Percentiles rank a stretch among this genome's conserved stretches.
phyloP scores from a whole-genome alignment of 2,329 filamentous ascomycete species.

The Harringtonia aguacate region DNA sequence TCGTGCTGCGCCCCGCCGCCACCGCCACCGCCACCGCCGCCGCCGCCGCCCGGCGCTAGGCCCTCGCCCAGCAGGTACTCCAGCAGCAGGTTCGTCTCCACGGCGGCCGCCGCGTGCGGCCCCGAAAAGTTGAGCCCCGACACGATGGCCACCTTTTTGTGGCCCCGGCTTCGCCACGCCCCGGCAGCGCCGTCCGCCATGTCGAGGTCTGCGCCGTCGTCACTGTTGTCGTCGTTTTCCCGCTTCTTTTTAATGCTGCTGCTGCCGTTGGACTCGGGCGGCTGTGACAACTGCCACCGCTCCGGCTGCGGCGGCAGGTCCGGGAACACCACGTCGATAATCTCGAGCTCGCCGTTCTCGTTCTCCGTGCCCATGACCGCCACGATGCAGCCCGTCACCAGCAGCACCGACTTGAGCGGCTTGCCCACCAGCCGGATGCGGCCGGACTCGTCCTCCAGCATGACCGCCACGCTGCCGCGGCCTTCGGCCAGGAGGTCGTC shows the following conservation, averaged over 20 bases:
- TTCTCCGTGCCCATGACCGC: conserved; percentile 96
- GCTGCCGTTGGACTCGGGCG: conserved; percentile 9
- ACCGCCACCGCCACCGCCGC: no score
- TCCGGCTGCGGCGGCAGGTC: conserved; percentile 74
- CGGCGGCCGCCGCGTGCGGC: conserved; percentile 56
- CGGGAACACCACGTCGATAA: conserved; percentile 80
- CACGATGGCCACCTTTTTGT: conserved; percentile 65
- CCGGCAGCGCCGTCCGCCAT: conserved; percentile 40
- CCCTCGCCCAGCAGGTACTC: conserved; percentile 86
- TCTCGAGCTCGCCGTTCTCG: conserved; percentile 80
- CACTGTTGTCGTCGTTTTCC: conserved; percentile 31
- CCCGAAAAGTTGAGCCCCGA: conserved; percentile 81
- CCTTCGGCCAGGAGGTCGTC: conserved; percentile 36
- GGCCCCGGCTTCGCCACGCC: conserved; percentile 14
- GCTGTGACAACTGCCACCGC: conserved; percentile 62
- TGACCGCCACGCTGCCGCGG: conserved; percentile 31
- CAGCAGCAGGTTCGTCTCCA: conserved; percentile 66
- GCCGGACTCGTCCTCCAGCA: conserved; percentile 93
- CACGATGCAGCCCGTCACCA: conserved; percentile 89
- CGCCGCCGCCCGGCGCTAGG: conserved; percentile 43
- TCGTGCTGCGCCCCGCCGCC: conserved; percentile 51
- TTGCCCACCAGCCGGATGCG: conserved; percentile 70
- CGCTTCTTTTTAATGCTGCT: conserved; percentile 18
- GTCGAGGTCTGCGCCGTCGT: conserved; percentile 28
- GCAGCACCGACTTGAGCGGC: conserved; percentile 52